Evolutionary conservation across 2,329 filamentous ascomycete species (phyloP), one percentile per base, ranked within the genome.

Genomic region (Xylariaceae sp.): DNA sequence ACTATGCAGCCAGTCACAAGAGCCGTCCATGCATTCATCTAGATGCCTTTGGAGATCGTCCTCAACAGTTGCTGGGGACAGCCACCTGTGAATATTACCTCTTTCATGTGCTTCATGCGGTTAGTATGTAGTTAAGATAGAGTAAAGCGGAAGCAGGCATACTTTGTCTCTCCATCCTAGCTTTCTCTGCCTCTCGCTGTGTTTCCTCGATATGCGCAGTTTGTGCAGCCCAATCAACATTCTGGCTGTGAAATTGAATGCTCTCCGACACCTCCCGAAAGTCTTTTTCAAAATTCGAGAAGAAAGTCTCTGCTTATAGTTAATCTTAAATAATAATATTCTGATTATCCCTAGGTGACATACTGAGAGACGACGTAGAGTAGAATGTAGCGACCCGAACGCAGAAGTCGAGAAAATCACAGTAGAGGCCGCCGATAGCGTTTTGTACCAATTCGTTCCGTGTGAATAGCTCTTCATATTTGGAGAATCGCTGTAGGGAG

Each of bases 371-470:
- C 2, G 49, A 41, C 6, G 37, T 24, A 13, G 57, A 55, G 41
- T 58, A 58, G 41, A 58, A 60, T 33, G 16, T 44, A 6, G 55
- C 53, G 24, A 60, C 45, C 4, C 55, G 30, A n/a, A 58, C 55
- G 15, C 58, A 58, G 42, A 60, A 58, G 45, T 60, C 55, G 10
- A 60, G 37, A 21, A 55, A 53, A 27, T 60, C 58, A 36, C 58
- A 58, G 40, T 60, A 60, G 24, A 60, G 45, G 1, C 48, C 49
- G 9, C 55, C 52, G 37, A 58, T 58, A 0, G 58, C 55, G 29
- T 55, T 45, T 30, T 60, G 51, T 4, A 60, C 55, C 10, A 55
- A 40, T 9, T 13, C 29, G 10, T 51, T 58, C 30, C 52, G 54
- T 23, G 49, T 47, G 24, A 60, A 58, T 18, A 58, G 37, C 16